phyloP scores from a whole-genome alignment of 2,329 filamentous ascomycete species.

The Stachybotrys chlorohalonatus region DNA sequence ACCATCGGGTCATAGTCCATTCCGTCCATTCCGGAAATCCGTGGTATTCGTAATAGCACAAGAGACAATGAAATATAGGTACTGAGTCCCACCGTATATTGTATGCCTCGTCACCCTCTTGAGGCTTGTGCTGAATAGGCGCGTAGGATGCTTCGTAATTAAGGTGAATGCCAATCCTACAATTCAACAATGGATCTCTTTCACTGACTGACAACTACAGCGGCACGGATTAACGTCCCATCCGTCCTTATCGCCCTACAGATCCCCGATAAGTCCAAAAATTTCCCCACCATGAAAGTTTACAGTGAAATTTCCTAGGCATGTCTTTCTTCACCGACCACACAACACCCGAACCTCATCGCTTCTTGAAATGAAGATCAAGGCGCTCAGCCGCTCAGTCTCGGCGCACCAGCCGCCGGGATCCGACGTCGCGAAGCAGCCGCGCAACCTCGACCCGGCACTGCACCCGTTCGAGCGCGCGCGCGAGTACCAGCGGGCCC shows the following conservation, averaged over 20 bases:
- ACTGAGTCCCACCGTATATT: neutral
- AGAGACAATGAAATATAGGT: neutral
- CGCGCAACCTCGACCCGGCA: slow-evolving; percentile 70
- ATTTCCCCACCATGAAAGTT: slow-evolving; percentile 15
- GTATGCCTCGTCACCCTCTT: neutral
- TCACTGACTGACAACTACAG: neutral
- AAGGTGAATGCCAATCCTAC: too few species aligned
- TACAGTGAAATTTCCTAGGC: neutral
- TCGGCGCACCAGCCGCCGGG: slow-evolving; percentile 58
- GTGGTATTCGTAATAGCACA: neutral
- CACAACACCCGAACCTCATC: neutral
- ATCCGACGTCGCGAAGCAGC: slow-evolving; percentile 54
- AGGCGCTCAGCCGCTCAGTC: slow-evolving; percentile 57
- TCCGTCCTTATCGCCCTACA: slow-evolving; percentile 19
- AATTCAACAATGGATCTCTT: neutral
- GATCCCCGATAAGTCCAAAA: slow-evolving; percentile 19
- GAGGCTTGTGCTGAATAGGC: neutral
- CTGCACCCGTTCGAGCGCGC: slow-evolving; percentile 88
- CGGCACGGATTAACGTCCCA: slow-evolving; percentile 18
- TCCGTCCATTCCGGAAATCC: slow-evolving; percentile 22
- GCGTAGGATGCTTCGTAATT: too few species aligned
- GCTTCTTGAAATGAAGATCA: slow-evolving; percentile 41
- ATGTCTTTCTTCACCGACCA: neutral
- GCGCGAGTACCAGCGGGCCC: slow-evolving; percentile 54
- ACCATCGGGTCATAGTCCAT: slow-evolving; percentile 55